Base-by-base conservation (phyloP, 805 yeast genomes). In the Wickerhamomyces canadensis region DNA sequence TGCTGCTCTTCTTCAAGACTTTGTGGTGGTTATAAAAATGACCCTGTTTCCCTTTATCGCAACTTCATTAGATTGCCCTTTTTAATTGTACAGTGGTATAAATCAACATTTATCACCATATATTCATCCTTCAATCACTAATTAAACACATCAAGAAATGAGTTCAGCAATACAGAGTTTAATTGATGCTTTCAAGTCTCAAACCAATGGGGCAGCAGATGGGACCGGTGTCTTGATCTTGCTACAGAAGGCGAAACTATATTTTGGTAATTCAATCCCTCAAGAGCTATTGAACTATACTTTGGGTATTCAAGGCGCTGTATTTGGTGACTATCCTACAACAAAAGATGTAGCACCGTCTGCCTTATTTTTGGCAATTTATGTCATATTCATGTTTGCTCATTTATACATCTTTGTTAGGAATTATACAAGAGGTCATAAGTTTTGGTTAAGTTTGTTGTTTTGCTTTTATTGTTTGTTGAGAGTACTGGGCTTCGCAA, bases 261-360 rank as follows among this genome's bases (percentile, higher is more conserved):
- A 63, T 24, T 41, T 67, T n/a, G 70, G 70, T 3, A 42, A 41
- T 7, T 33, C 42, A 0, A 59, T 74, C 21, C 83, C 84, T 2
- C 38, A 31, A 4, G 50, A 45, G 4, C 55, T 77, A 36, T 41
- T 62, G 6, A 52, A 58, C 3, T 65, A 62, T 35, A 67, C 65
- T 11, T 40, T 65, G 27, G 57, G 52, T 5, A 42, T 53, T 23
- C 80, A 76, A 51, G 67, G 63, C 36, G 61, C 75, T 7, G 55
- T 78, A 29, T 80, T 80, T 60, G 89, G 89, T 9, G 74, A 74
- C 7, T 83, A 80, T 50, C 85, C 87, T 3, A 49, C 50, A 19
- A 31, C 31, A 17, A 55, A 49, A 12, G 91, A 83, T 56, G 54
- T 66, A 11, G 85, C 76, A 2, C 88, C 88, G 3, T 62, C 72